Evolutionary conservation across 495 filamentous ascomycete species (phyloP).

Genomic region (Thermothielavioides terrestris): DNA sequence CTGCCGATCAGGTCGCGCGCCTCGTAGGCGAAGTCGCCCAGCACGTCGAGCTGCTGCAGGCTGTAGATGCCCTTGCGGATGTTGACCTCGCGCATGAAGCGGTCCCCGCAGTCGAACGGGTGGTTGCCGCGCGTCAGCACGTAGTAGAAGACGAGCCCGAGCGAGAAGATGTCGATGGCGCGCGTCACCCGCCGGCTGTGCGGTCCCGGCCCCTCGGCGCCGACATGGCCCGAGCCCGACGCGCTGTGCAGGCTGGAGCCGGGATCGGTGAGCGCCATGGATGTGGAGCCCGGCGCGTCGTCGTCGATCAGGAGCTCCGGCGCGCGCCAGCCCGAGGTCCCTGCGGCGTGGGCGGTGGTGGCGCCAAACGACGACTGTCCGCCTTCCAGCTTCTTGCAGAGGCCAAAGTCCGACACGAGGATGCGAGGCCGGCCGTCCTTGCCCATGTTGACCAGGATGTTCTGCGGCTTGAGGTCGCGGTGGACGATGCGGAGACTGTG

Average conservation of each 20-base stretch:
- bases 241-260: conserved; percentile 38
- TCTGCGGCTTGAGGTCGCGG: conserved; percentile 94
- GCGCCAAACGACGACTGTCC: conserved; percentile 91
- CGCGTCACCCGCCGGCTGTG: conserved; percentile 71
- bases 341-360: conserved; percentile 86
- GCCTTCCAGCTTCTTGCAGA: conserved; percentile 96
- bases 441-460: conserved; percentile 70
- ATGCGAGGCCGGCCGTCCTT: conserved; percentile 59
- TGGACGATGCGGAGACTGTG: conserved; percentile 93
- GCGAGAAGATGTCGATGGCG: conserved; percentile 92
- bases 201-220: conserved; percentile 21
- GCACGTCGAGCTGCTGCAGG: conserved; percentile 57
- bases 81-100: conserved; percentile 92
- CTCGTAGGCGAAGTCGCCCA: conserved; percentile 77
- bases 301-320: conserved; percentile 87
- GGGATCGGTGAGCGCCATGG: conserved; percentile 26
- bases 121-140: conserved; percentile 86
- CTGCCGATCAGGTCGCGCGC: conserved; percentile 73
- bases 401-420: conserved; percentile 92
- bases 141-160: conserved; percentile 95
- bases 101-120: conserved; percentile 86
- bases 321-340: conserved; percentile 92
- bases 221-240: conserved; percentile 39
- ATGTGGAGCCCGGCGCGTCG: conserved; percentile 31
- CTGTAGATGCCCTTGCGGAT: conserved; percentile 80